Evolutionary conservation across 2,329 filamentous ascomycete species (phyloP).

Genomic region (Blastomyces gilchristii): DNA sequence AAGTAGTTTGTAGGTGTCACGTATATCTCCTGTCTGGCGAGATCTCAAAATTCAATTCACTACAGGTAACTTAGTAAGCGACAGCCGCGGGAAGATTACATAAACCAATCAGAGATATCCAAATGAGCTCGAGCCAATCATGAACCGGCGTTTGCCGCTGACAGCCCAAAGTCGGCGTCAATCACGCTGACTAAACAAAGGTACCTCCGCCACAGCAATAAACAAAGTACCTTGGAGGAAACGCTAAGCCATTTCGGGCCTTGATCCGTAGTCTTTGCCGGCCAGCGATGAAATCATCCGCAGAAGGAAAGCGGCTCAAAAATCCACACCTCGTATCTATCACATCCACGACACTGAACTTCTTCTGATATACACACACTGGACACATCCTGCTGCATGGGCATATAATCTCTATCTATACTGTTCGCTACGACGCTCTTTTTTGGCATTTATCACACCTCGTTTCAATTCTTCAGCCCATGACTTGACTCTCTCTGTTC

Average conservation of each 20-base stretch:
- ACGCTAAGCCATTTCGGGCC: conserved; percentile 8
- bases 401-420: neutral
- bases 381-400: neutral
- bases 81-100: neutral
- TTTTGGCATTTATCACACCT: neutral
- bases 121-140: conserved; percentile 4
- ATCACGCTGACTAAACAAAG: neutral
- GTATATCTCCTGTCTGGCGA: neutral
- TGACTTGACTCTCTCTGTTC: neutral
- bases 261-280: neutral
- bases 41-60: neutral
- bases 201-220: neutral
- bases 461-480: neutral
- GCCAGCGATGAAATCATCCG: neutral
- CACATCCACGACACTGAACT: neutral
- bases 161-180: neutral
- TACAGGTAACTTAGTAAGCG: no score
- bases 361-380: neutral
- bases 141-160: neutral
- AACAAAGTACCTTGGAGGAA: conserved; percentile 17
- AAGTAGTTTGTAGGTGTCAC: neutral
- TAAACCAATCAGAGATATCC: conserved; percentile 20
- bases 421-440: neutral
- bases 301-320: neutral
- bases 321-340: neutral